A percentile compares a stretch with the other conserved stretches of the same genome.
These are phyloP conservation scores for Gracilaria domingensis DNA, from an alignment of 23 red algal species.

Conservation along the genomic window DNA sequence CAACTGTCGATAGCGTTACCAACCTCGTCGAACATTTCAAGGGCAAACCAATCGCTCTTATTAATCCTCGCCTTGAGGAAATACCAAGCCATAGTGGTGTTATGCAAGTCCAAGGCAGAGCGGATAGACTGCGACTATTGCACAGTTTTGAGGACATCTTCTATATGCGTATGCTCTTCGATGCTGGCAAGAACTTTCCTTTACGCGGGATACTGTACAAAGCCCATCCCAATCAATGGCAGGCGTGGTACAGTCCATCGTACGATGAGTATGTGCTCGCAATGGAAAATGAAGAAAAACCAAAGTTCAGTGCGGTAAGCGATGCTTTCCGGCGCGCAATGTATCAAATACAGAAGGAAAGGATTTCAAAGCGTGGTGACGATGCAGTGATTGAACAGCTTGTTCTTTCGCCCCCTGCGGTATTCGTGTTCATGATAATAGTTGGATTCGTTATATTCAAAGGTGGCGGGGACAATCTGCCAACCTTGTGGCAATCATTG, in stretches of 20 bases:
- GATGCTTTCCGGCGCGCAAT: background rate
- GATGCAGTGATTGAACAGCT: background rate
- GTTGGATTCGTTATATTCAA: background rate
- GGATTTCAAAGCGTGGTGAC: background rate
- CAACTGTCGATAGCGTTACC: constrained; percentile 56
- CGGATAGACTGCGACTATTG: constrained; percentile 72
- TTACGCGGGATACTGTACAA: constrained; percentile 39
- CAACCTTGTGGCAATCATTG: background rate
- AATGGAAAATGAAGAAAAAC: background rate
- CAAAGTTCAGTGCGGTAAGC: background rate
- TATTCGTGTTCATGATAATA: background rate
- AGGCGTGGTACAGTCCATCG: constrained; percentile 34
- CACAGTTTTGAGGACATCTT: constrained; percentile 44
- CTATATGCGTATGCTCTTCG: constrained; percentile 80
- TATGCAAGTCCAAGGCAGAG: constrained; percentile 81
- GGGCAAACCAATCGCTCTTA: constrained; percentile 58
- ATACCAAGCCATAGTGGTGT: constrained; percentile 81
- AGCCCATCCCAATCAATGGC: constrained; percentile 49
- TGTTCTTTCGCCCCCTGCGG: background rate
- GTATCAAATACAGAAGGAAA: constrained; percentile 13
- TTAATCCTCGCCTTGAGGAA: constrained; percentile 83
- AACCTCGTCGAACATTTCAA: constrained; percentile 23
- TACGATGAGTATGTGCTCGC: background rate
- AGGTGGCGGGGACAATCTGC: background rate
- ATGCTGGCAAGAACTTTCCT: constrained; percentile 70